Percentiles rank a stretch among this genome's conserved stretches.
phyloP scores from a whole-genome alignment of 108 stramenopile species.

The Pseudonitzschia multistriata region DNA sequence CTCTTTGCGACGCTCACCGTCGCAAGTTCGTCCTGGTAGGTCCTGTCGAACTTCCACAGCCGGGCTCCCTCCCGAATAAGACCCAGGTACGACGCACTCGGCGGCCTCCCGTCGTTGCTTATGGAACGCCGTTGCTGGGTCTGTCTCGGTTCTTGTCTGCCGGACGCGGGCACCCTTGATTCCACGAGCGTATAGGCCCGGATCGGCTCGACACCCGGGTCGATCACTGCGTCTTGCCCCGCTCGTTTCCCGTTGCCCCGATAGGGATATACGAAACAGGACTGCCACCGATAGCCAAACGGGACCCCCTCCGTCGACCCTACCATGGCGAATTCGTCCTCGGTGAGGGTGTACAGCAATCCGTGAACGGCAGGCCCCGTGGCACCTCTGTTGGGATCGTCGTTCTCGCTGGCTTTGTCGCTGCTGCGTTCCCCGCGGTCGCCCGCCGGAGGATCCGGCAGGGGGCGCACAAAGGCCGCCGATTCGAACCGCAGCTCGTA shows the following conservation, averaged over 20 bases:
- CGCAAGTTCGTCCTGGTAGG: slow-evolving; percentile 48
- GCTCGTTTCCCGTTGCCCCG: slow-evolving; percentile 44
- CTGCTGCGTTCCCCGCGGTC: not conserved
- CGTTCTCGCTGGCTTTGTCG: not conserved
- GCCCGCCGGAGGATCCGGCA: not conserved
- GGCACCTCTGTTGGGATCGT: not conserved
- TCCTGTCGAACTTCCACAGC: slow-evolving; percentile 57
- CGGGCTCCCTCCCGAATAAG: slow-evolving; percentile 61
- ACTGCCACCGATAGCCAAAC: slow-evolving; percentile 59
- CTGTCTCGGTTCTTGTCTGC: slow-evolving; percentile 15
- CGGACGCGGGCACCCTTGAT: slow-evolving; percentile 1
- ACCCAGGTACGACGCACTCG: slow-evolving; percentile 63
- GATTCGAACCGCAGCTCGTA: slow-evolving; percentile 58
- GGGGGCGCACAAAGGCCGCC: slow-evolving; percentile 52
- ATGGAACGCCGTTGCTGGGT: not conserved
- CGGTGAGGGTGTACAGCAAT: slow-evolving; percentile 64
- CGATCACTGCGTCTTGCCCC: slow-evolving; percentile 16
- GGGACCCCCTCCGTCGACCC: slow-evolving; percentile 77
- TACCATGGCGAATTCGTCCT: slow-evolving; percentile 58
- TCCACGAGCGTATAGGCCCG: slow-evolving; percentile 56
- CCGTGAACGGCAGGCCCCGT: slow-evolving; percentile 52
- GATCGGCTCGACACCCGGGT: slow-evolving; percentile 4
- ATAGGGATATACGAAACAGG: slow-evolving; percentile 59
- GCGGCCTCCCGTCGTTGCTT: slow-evolving; percentile 14
- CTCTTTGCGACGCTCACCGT: slow-evolving; percentile 23